These are phyloP conservation scores for Murraya paniculata DNA, from an alignment of 345 rosid genomes.

Conservation along the genomic window DNA sequence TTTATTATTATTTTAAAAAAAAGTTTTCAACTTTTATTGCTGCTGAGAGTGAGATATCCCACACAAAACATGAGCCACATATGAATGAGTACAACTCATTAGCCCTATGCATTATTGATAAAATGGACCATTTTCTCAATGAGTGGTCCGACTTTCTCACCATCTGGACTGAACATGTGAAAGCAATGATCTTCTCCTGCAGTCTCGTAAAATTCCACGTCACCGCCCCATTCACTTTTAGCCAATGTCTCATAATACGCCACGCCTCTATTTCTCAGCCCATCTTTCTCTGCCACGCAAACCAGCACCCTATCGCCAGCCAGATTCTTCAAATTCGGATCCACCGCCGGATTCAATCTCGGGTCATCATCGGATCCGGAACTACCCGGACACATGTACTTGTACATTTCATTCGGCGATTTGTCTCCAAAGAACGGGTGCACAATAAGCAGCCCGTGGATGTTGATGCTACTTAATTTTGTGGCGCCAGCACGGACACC, in stretches of 20 bases:
- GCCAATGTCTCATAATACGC: conserved; percentile 27
- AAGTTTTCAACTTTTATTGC: too few species aligned
- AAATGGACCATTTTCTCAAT: conserved; percentile 29
- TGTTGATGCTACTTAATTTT: conserved; percentile 20
- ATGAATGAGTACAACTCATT: not conserved
- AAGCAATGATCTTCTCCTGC: conserved; percentile 37
- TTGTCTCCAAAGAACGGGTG: conserved; percentile 43
- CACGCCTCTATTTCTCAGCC: conserved; percentile 29
- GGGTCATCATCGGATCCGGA: conserved; percentile 36
- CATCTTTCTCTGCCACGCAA: conserved; percentile 44
- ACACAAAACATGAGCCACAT: not conserved
- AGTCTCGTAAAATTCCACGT: conserved; percentile 24
- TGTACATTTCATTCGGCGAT: conserved; percentile 26
- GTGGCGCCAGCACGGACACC: conserved; percentile 22
- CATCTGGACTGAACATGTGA: conserved; percentile 17
- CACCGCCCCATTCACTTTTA: conserved; percentile 30
- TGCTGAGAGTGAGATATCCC: too few species aligned
- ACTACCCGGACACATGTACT: conserved; percentile 34
- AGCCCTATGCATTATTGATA: not conserved
- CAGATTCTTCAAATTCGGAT: conserved; percentile 29
- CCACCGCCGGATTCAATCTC: conserved; percentile 27
- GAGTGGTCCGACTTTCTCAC: conserved; percentile 23
- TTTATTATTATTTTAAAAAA: too few species aligned
- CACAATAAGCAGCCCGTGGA: conserved; percentile 22
- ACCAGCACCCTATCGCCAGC: conserved; percentile 37